phyloP scores from a whole-genome alignment of 805 yeast genomes.

The Suhomyces kilbournensis region DNA sequence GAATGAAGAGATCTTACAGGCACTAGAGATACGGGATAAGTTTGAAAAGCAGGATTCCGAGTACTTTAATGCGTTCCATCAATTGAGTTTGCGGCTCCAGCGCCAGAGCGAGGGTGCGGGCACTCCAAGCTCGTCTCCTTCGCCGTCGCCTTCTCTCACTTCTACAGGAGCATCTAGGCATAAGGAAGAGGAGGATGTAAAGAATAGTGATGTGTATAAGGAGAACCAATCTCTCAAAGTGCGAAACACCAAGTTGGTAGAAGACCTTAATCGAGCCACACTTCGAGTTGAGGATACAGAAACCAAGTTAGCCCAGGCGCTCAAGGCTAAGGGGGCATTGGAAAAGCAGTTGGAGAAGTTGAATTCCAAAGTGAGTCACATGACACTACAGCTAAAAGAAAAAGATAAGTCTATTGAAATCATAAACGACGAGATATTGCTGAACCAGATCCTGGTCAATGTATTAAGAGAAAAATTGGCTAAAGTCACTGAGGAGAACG shows the following conservation, averaged over 20 bases:
- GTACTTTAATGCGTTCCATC: conserved; percentile 33
- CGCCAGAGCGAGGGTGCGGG: not conserved
- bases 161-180: not conserved
- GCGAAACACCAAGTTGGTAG: not conserved
- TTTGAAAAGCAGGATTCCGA: conserved; percentile 29
- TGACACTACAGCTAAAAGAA: conserved; percentile 32
- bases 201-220: not conserved
- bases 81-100: conserved; percentile 19
- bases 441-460: conserved; percentile 55
- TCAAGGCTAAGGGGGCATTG: conserved; percentile 10
- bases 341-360: conserved; percentile 17
- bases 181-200: not conserved
- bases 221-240: conserved; percentile 17
- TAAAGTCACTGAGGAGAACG: conserved; percentile 47
- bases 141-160: conserved; percentile 2
- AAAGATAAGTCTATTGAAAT: conserved; percentile 57
- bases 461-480: conserved; percentile 38
- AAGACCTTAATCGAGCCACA: conserved; percentile 7
- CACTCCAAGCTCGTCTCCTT: conserved; percentile 2
- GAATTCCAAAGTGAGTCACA: conserved; percentile 17
- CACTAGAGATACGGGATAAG: conserved; percentile 28
- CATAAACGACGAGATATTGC: conserved; percentile 66
- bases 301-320: not conserved
- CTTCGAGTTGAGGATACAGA: conserved; percentile 4
- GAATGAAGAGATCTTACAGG: conserved; percentile 19